Conservation (phyloP, 2,329 filamentous ascomycete species). For the Pseudocercospora cruenta region DNA sequence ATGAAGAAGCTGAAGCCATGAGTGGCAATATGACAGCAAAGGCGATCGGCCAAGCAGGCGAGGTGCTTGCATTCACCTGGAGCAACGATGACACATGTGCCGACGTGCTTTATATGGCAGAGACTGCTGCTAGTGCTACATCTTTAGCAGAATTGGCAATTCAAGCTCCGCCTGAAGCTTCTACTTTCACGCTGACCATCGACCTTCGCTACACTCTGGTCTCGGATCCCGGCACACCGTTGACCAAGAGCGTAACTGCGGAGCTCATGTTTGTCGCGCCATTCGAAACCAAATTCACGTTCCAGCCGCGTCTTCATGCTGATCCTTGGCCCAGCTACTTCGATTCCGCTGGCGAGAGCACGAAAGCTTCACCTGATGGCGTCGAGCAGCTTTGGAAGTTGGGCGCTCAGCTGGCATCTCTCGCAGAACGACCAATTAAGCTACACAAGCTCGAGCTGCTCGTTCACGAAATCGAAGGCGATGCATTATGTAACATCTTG, state of each 20-base stretch:
- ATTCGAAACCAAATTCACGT: conserved; percentile 90
- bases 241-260: conserved; percentile 72
- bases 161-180: conserved; percentile 46
- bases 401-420: conserved; percentile 71
- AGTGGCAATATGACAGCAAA: conserved; percentile 66
- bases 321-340: conserved; percentile 90
- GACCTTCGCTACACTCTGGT: conserved; percentile 77
- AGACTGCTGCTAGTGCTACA: conserved; percentile 20
- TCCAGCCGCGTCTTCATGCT: conserved; percentile 75
- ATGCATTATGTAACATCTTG: conserved; percentile 58
- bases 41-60: conserved; percentile 42
- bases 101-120: conserved; percentile 14
- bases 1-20: conserved; percentile 81
- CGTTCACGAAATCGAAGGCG: conserved; percentile 64
- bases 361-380: conserved; percentile 53
- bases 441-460: conserved; percentile 68
- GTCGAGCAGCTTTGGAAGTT: conserved; percentile 82
- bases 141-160: conserved; percentile 31
- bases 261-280: conserved; percentile 76
- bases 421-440: conserved; percentile 66
- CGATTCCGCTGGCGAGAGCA: conserved; percentile 45
- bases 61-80: conserved; percentile 30
- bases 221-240: conserved; percentile 77
- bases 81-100: conserved; percentile 34
- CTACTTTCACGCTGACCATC: conserved; percentile 70